Conservation (phyloP, 306 rosid species). For the Quercus parvula region DNA sequence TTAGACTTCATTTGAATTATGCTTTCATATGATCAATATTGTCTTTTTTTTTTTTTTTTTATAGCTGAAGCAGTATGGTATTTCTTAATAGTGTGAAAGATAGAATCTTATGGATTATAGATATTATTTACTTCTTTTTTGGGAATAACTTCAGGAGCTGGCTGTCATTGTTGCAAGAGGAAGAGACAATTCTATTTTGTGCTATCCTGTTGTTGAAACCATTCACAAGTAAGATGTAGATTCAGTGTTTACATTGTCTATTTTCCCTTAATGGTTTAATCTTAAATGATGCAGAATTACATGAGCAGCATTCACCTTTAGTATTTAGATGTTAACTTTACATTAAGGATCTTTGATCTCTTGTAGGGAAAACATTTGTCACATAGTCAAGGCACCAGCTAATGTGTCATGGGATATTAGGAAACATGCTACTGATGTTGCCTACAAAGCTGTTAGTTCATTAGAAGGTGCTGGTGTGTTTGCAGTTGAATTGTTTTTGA, state of each 20-base stretch:
- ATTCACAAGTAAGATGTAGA: constrained; percentile 73
- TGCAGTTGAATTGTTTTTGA: constrained; percentile 90
- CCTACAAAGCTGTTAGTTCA: constrained; percentile 75
- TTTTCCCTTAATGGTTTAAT: background rate
- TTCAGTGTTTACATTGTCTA: background rate
- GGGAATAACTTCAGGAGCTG: constrained; percentile 58
- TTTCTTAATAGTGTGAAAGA: background rate
- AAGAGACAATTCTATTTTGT: constrained; percentile 67
- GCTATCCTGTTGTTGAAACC: constrained; percentile 93
- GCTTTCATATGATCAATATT: background rate
- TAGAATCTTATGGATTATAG: constrained; percentile 1
- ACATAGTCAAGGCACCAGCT: constrained; percentile 85
- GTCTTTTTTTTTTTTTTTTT: background rate
- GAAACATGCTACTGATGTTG: constrained; percentile 69
- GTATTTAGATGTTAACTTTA: background rate
- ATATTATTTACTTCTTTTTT: constrained; percentile 4
- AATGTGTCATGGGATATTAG: constrained; percentile 61
- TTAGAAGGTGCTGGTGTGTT: constrained; percentile 95
- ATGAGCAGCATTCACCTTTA: background rate
- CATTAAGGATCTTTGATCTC: constrained; percentile 22
- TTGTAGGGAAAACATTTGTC: constrained; percentile 87
- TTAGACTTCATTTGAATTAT: background rate
- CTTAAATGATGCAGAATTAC: background rate
- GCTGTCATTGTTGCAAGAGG: constrained; percentile 89
- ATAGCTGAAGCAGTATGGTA: background rate